These are phyloP conservation scores for Sordaria brevicollis DNA, from an alignment of 495 filamentous ascomycete species.

Conservation along the genomic window DNA sequence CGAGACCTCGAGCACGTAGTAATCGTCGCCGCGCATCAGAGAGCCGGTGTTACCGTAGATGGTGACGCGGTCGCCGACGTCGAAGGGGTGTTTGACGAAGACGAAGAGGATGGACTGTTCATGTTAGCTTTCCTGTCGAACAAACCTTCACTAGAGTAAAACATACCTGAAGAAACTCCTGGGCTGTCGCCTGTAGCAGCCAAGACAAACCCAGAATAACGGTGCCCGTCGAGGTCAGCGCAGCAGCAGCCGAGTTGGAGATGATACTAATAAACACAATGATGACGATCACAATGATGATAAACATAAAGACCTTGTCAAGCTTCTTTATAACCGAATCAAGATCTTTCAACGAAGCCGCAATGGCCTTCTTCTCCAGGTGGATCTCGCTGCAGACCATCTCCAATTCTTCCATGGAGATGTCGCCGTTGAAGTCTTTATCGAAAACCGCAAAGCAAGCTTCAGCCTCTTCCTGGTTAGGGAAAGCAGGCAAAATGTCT, in stretches of 20 bases:
- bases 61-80: conserved; percentile 88
- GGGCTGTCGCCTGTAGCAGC: conserved; percentile 84
- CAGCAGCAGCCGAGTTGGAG: conserved; percentile 73
- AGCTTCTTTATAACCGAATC: conserved; percentile 93
- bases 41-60: conserved; percentile 85
- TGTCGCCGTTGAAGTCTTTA: conserved; percentile 93
- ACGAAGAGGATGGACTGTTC: conserved; percentile 77
- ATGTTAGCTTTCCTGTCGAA: no score
- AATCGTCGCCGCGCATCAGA: conserved; percentile 71
- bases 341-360: conserved; percentile 85
- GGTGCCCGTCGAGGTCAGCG: conserved; percentile 79
- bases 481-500: conserved; percentile 71
- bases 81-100: conserved; percentile 96
- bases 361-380: conserved; percentile 89
- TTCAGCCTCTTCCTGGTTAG: conserved; percentile 79
- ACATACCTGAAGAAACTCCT: conserved; percentile 63
- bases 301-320: conserved; percentile 77
- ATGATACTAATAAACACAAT: conserved; percentile 84
- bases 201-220: conserved; percentile 79
- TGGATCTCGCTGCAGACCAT: conserved; percentile 91
- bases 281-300: conserved; percentile 66
- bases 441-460: conserved; percentile 91
- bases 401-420: conserved; percentile 92
- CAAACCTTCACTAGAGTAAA: no score
- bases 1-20: conserved; percentile 90